Evolutionary conservation across 495 filamentous ascomycete genomes (phyloP).

Genomic region (Lichina pygmaea): DNA sequence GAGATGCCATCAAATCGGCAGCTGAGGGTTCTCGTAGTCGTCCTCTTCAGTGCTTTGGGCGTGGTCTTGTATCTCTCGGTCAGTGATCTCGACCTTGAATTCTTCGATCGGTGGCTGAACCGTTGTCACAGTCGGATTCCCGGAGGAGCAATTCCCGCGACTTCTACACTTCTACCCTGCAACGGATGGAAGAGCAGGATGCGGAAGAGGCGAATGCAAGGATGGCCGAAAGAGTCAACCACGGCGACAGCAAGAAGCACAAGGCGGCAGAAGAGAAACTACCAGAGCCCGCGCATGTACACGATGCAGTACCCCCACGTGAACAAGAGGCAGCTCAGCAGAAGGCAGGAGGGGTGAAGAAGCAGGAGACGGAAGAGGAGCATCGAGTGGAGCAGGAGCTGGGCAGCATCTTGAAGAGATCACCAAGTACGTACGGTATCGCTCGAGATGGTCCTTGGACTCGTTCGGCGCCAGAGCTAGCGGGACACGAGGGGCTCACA

Average conservation of each 20-base stretch:
- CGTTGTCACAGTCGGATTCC: constrained; percentile 1
- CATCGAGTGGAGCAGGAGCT: constrained; percentile 32
- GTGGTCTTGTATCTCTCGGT: constrained; percentile 37
- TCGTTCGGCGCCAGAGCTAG: not conserved
- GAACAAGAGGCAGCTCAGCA: not conserved
- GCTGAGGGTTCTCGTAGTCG: constrained; percentile 28
- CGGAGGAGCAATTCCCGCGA: constrained; percentile 16
- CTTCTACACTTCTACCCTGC: constrained; percentile 19
- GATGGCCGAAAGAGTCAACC: constrained; percentile 8
- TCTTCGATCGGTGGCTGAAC: constrained; percentile 7
- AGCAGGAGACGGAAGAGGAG: constrained; percentile 22
- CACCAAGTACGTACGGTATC: constrained; percentile 35
- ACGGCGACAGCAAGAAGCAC: constrained; percentile 17
- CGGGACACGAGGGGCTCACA: not conserved
- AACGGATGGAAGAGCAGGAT: constrained; percentile 26
- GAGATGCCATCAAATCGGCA: constrained; percentile 50
- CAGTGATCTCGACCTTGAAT: constrained; percentile 9
- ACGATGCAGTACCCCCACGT: constrained; percentile 1
- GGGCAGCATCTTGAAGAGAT: constrained; percentile 49
- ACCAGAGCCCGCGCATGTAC: constrained; percentile 2
- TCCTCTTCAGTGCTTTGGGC: constrained; percentile 27
- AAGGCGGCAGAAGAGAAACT: constrained; percentile 7
- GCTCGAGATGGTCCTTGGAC: not conserved
- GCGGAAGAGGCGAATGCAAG: constrained; percentile 18
- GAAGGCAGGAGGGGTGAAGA: constrained; percentile 15